Conservation (phyloP, 805 yeast species). For the Blastobotrys mokoenaii region DNA sequence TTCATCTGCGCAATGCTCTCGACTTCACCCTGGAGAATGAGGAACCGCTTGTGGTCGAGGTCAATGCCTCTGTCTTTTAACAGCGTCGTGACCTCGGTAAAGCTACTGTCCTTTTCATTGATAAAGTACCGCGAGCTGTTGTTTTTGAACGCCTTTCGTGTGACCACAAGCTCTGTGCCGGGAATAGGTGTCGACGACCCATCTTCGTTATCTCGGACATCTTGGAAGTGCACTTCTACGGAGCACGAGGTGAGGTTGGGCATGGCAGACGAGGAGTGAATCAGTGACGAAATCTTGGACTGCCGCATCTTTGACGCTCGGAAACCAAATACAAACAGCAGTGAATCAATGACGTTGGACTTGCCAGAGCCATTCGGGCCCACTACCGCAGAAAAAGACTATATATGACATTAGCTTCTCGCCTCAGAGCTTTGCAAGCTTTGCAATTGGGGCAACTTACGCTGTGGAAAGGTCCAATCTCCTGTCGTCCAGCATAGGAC, state of each 20-base stretch:
- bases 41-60: conserved; percentile 86
- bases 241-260: conserved; percentile 66
- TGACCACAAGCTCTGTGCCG: conserved; percentile 54
- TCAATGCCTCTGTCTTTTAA: conserved; percentile 82
- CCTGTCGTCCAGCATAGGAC: conserved; percentile 89
- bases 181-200: conserved; percentile 41
- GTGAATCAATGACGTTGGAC: conserved; percentile 93
- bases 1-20: conserved; percentile 98
- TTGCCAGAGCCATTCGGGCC: conserved; percentile 99
- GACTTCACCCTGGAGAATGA: conserved; percentile 95
- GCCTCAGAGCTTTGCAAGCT: neutral
- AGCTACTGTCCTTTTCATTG: conserved; percentile 60
- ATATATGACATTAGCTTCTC: too few species aligned
- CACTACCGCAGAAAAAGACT: conserved; percentile 92
- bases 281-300: conserved; percentile 81
- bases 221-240: conserved; percentile 83
- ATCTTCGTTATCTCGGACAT: conserved; percentile 53
- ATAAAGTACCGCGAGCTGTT: conserved; percentile 74
- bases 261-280: conserved; percentile 76
- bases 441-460: conserved; percentile 19
- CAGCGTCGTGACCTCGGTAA: conserved; percentile 67
- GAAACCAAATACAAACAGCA: conserved; percentile 94
- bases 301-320: conserved; percentile 96
- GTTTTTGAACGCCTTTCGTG: conserved; percentile 71
- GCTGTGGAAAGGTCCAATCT: conserved; percentile 84